Evolutionary conservation across 116 monocot species (phyloP), one percentile per base, ranked within the genome.

Genomic region (Iris pallida): DNA sequence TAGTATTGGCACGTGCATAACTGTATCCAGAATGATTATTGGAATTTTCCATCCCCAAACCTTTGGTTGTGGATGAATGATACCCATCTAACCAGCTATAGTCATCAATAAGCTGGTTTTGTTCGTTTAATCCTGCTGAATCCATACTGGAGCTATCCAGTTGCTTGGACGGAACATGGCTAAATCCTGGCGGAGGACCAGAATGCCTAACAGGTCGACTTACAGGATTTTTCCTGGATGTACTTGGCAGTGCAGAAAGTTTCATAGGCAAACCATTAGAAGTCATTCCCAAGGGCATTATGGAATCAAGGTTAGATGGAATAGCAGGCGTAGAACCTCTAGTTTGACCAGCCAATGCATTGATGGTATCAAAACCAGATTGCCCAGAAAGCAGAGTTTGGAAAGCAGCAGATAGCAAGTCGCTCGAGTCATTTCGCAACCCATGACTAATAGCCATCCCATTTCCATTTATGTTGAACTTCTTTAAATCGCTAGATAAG

Each of bases 111-210:
- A 75, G 71, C 62, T 59, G 43, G 43, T 72, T 60, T 65, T 75
- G 79, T 7, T 76, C 73, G 16, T 73, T 77, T 9, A 13, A 30
- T 30, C n/a, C 13, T 46, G 16, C 58, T 44, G 65, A 46, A 66
- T 13, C 70, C 5, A 40, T 46, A 42, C 65, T 6, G 42, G 41
- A 44, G 2, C 68, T 72, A 42, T 82, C 64, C 13, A 53, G 48
- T 61, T 53, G 78, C 61, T 79, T 88, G n/a, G 75, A 42, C 2
- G 79, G 80, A 15, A 71, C 71, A 20, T 58, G 48, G 48, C 66
- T 74, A 63, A 95, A 95, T 20, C 95, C 95, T 18, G 95, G 91
- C 45, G 91, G 95, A 40, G 91, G 95, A 0, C 95, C 91, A 59
- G 71, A 47, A 59, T 78, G 86, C 79, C 88, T 82, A 59, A 72